Evolutionary conservation across 108 stramenopile genomes (phyloP).

Genomic region (Schizochytrium sp.): DNA sequence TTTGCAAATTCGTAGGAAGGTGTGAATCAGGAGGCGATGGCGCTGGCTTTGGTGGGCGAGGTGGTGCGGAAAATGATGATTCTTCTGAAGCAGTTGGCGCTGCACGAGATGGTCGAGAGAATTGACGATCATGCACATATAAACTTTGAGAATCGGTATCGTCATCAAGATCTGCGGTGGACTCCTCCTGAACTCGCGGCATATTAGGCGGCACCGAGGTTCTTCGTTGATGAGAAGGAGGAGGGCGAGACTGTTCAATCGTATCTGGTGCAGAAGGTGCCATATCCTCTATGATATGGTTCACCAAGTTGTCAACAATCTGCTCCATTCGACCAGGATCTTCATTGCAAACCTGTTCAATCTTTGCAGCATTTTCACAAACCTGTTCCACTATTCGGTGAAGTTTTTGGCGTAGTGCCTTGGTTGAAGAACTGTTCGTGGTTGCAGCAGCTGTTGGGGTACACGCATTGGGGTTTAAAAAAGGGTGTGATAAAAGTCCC

Average conservation of each 20-base stretch:
- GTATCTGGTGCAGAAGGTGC: not conserved
- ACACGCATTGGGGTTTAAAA: not conserved
- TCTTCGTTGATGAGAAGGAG: too few species aligned
- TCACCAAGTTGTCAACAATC: constrained; percentile 5
- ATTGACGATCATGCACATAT: too few species aligned
- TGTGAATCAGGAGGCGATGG: not conserved
- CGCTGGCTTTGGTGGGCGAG: not conserved
- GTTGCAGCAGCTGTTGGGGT: not conserved
- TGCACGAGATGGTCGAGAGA: not conserved
- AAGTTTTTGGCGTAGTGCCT: not conserved
- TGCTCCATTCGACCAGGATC: constrained; percentile 24
- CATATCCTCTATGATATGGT: not conserved
- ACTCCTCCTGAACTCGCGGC: constrained; percentile 9
- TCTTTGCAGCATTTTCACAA: not conserved
- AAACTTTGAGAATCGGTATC: not conserved
- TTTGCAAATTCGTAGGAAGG: not conserved
- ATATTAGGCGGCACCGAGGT: not conserved
- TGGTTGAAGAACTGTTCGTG: not conserved
- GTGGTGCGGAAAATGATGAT: not conserved
- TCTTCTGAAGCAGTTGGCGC: not conserved
- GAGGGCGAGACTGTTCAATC: too few species aligned
- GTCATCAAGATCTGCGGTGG: constrained; percentile 33
- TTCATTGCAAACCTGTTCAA: not conserved
- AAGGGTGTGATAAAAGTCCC: constrained; percentile 29
- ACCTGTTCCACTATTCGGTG: constrained; percentile 28